Conservation (phyloP, 352 stramenopile genomes). For the Pythium brachiatum region DNA sequence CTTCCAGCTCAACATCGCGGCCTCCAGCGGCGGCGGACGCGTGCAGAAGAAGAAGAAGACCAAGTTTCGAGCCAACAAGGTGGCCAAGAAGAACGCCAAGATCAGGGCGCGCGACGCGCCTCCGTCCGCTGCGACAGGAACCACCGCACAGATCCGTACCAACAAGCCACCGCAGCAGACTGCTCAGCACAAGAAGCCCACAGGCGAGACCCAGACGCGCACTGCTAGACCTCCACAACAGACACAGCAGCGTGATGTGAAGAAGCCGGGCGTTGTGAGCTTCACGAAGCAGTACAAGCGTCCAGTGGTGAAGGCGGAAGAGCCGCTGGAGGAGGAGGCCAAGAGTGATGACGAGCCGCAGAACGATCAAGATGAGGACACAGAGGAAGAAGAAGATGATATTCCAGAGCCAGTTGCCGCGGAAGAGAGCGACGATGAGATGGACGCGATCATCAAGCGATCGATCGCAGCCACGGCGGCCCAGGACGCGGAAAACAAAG, state of each 20-base stretch:
- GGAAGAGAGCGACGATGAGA: slow-evolving; percentile 26
- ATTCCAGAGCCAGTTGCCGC: slow-evolving; percentile 5
- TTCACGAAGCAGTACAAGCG: slow-evolving; percentile 11
- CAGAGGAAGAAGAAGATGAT: slow-evolving; percentile 22
- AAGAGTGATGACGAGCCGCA: slow-evolving; percentile 18
- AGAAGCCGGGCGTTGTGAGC: slow-evolving; percentile 16
- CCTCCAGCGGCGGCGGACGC: slow-evolving; percentile 33
- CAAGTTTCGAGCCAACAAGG: slow-evolving; percentile 76
- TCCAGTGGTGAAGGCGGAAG: neutral
- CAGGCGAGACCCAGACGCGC: neutral
- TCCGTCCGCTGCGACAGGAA: neutral
- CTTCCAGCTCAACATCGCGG: slow-evolving; percentile 83
- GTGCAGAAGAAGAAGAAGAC: slow-evolving; percentile 65
- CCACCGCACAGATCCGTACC: neutral
- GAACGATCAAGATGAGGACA: slow-evolving; percentile 8
- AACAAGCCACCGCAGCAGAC: slow-evolving; percentile 2
- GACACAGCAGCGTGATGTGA: slow-evolving; percentile 19
- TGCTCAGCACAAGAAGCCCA: neutral
- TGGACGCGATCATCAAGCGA: slow-evolving; percentile 21
- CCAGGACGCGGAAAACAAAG: slow-evolving; percentile 8
- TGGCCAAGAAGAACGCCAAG: slow-evolving; percentile 52
- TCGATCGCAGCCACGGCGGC: slow-evolving; percentile 19
- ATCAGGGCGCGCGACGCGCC: slow-evolving; percentile 24
- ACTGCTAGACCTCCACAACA: neutral
- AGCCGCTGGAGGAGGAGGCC: slow-evolving; percentile 16